Base-by-base conservation (phyloP, 2,329 filamentous ascomycete species). In the Cladosporium halotolerans region DNA sequence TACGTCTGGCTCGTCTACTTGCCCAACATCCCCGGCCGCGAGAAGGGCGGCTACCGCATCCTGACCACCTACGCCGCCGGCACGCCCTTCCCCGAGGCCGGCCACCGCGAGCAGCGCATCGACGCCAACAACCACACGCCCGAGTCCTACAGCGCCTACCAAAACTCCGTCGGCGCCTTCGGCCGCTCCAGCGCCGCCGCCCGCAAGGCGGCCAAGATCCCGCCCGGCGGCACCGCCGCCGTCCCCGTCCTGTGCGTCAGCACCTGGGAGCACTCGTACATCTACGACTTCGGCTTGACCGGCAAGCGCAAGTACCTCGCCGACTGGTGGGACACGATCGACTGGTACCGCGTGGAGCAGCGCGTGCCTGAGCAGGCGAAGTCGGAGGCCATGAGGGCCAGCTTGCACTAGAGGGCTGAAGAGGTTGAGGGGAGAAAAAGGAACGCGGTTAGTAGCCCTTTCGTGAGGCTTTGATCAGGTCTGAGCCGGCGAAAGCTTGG, bases 201-300 rank as follows among this genome's bases (percentile, higher is more conserved):
- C 13, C 57, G 59, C 55, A 61, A 64, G 45, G 66, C 61, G 57
- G 60, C 66, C 11, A 71, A 69, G 52, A 70, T 79, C 55, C 79
- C 83, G 4, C 83, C 86, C 1, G 86, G 86, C 38, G 85, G 84
- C 54, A 79, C 82, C 58, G 79, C 86, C 45, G 71, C 91, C 33
- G 77, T 83, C 53, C 91, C 92, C 10, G 77, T 97, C 56, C 75
- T 99, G 63, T 96, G 92, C 68, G 80, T 97, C 55, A 97, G 90
- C 73, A 96, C 90, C 4, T 99, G 93, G 93, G 86, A 97, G 76
- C 93, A 97, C 72, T 85, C 86, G 8, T 99, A 88, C 82, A 74
- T 97, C 69, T 80, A 81, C 52, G 90, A 97, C 70, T 96, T 88
- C 71, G 85, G 85, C 4, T 70, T 84, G 53, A 78, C 76, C 42